Percentiles rank a stretch among this genome's conserved stretches.
Evolutionary conservation across 2,329 filamentous ascomycete genomes (phyloP).

Genomic region (Aspergillus vadensis): DNA sequence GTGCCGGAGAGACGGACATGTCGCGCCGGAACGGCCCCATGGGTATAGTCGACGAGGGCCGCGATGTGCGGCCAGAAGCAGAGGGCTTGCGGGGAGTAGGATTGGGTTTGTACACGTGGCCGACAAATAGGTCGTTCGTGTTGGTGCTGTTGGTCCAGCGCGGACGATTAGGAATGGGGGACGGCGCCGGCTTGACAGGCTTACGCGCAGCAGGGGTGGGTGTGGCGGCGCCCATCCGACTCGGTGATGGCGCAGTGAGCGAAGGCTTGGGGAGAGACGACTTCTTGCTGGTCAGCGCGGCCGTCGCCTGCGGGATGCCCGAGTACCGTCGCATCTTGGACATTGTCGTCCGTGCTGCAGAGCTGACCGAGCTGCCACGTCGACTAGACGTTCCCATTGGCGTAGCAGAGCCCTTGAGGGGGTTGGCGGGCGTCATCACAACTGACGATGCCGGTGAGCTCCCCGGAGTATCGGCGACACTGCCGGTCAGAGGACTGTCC

Average conservation of each 20-base stretch:
- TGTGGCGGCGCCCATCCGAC: conserved; percentile 52
- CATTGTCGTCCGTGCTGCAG: conserved; percentile 42
- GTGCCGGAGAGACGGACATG: conserved; percentile 43
- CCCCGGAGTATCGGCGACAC: conserved; percentile 69
- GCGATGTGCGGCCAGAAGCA: conserved; percentile 31
- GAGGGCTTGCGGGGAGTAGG: conserved; percentile 55
- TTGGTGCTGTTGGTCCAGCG: conserved; percentile 73
- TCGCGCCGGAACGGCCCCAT: conserved; percentile 44
- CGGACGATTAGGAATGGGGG: conserved; percentile 59
- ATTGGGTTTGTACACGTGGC: conserved; percentile 52
- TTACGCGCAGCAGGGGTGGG: conserved; percentile 50
- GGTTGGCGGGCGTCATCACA: conserved; percentile 56
- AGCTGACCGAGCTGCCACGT: conserved; percentile 49
- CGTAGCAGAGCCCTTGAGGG: conserved; percentile 50
- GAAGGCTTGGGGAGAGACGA: conserved; percentile 41
- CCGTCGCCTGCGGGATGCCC: conserved; percentile 45
- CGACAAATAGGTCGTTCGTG: conserved; percentile 67
- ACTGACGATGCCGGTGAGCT: conserved; percentile 71
- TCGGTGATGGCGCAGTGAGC: conserved; percentile 38
- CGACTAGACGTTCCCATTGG: conserved; percentile 50
- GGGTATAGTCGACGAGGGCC: conserved; percentile 46
- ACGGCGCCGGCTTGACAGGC: conserved; percentile 43
- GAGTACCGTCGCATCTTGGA: conserved; percentile 50
- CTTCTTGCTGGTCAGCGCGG: conserved; percentile 36
- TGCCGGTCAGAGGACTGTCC: conserved; percentile 71